phyloP scores from a whole-genome alignment of 257 asterid genomes.

The Thymus quinquecostatus region DNA sequence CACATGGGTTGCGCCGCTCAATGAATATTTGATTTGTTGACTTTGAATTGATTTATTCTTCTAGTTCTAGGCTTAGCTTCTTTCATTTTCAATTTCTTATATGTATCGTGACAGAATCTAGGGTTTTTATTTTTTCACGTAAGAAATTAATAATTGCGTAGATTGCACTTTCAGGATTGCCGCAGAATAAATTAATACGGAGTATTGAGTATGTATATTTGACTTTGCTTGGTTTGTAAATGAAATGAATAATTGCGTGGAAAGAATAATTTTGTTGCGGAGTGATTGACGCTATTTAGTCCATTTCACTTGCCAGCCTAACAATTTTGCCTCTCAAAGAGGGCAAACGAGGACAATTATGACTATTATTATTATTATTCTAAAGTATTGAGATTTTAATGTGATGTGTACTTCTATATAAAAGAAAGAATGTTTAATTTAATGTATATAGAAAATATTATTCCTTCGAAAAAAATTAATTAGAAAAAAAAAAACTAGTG shows the following conservation, averaged over 20 bases:
- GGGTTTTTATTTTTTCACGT: background rate
- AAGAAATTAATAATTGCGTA: background rate
- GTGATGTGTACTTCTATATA: too few species aligned
- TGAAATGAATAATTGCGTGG: background rate
- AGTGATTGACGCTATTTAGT: conserved; percentile 43
- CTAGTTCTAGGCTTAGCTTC: background rate
- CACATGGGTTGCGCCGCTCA: background rate
- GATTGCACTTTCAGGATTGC: conserved; percentile 11
- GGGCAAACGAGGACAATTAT: background rate
- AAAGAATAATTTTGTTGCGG: conserved; percentile 24
- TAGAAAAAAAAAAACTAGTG: too few species aligned
- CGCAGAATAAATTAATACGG: conserved; percentile 19
- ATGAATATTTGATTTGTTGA: conserved; percentile 13
- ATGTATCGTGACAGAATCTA: background rate
- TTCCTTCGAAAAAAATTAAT: too few species aligned
- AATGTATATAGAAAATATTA: too few species aligned
- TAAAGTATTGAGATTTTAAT: too few species aligned
- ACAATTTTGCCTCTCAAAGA: background rate
- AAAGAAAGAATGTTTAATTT: too few species aligned
- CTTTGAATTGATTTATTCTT: background rate
- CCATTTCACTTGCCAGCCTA: conserved; percentile 16
- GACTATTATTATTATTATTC: background rate
- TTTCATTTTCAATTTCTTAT: background rate
- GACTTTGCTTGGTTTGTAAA: background rate
- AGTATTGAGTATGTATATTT: background rate